phyloP scores from a whole-genome alignment of 768 basidiomycete species.

The Collybiopsis confluens region DNA sequence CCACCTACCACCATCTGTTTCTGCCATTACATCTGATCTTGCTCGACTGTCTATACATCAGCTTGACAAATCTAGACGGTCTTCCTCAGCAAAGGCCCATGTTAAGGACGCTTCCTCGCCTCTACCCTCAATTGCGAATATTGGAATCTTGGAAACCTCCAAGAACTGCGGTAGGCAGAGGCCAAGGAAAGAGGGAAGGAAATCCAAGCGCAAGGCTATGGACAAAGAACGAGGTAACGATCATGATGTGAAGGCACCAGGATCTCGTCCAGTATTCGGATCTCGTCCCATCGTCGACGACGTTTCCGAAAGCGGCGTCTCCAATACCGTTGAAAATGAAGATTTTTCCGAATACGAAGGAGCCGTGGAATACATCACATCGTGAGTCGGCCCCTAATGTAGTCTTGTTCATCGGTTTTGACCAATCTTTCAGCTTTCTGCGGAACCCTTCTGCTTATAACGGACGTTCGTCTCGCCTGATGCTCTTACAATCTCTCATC shows the following conservation, averaged over 20 bases:
- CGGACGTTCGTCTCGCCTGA: constrained; percentile 45
- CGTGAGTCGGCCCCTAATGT: constrained; percentile 37
- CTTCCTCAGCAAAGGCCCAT: background rate
- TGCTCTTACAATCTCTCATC: constrained; percentile 68
- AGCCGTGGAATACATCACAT: constrained; percentile 56
- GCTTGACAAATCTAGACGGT: no score
- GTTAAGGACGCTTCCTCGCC: background rate
- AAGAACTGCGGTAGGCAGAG: background rate
- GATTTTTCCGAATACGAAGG: constrained; percentile 45
- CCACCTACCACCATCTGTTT: background rate
- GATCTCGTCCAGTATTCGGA: no score
- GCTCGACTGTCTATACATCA: constrained; percentile 9
- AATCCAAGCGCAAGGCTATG: background rate
- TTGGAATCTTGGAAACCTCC: background rate
- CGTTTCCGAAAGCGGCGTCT: constrained; percentile 37
- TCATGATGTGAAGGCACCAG: constrained; percentile 3
- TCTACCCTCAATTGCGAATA: background rate
- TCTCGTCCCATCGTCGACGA: constrained; percentile 48
- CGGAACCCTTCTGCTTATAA: constrained; percentile 40
- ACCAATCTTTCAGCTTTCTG: constrained; percentile 38
- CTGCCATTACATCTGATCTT: constrained; percentile 8
- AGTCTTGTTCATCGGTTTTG: background rate
- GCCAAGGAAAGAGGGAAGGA: background rate
- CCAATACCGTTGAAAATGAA: constrained; percentile 27
- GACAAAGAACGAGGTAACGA: background rate